Conservation (phyloP, 225 moss, liverwort and hornwort species). For the Pleurozium schreberi region DNA sequence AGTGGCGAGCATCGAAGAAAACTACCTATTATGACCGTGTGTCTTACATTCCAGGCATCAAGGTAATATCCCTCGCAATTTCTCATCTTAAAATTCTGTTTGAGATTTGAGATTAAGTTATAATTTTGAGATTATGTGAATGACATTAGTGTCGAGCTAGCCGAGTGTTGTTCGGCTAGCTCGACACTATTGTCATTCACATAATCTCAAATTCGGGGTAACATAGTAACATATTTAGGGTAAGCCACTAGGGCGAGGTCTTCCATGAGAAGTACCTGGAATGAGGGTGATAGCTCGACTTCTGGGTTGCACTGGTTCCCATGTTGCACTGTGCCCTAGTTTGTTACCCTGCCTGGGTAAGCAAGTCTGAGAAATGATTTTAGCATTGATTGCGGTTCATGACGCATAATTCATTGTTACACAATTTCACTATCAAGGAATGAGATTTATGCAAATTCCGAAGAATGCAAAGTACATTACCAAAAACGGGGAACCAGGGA, state of each 20-base stretch:
- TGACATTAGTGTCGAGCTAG: background rate
- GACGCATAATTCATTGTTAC: background rate
- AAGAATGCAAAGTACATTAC: background rate
- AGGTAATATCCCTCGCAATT: slow-evolving; percentile 21
- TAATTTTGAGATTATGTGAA: too few species aligned
- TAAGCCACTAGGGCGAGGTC: background rate
- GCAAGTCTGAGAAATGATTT: background rate
- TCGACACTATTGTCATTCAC: too few species aligned
- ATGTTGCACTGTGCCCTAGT: background rate
- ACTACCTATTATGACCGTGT: slow-evolving; percentile 64
- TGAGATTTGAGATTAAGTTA: background rate
- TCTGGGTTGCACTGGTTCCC: background rate
- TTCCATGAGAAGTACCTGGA: too few species aligned
- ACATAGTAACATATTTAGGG: background rate
- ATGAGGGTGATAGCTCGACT: background rate
- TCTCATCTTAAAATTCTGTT: background rate
- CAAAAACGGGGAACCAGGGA: background rate
- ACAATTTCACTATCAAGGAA: background rate
- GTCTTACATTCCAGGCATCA: slow-evolving; percentile 79
- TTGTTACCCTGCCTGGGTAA: background rate
- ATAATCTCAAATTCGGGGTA: too few species aligned
- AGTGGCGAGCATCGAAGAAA: slow-evolving; percentile 88
- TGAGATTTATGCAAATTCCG: background rate
- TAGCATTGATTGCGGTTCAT: background rate
- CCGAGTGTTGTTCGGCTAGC: background rate